Base-by-base conservation (phyloP, 345 rosid genomes). In the Nasturtium officinale region DNA sequence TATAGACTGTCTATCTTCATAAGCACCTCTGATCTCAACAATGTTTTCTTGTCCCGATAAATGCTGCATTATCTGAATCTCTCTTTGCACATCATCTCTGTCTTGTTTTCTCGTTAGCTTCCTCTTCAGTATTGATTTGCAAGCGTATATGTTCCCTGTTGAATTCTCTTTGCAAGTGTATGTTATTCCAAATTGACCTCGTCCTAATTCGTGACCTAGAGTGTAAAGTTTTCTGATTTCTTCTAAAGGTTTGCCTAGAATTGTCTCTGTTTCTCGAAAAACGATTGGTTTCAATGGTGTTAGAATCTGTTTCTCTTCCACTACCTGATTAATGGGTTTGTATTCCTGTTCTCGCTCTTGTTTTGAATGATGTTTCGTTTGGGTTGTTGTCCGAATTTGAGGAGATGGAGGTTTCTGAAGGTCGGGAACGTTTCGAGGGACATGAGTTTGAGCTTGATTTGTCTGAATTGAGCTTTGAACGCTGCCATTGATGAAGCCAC, bases 21-120 rank as follows among this genome's bases (percentile, higher is more conserved):
- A 87, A 67, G 90, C 87, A 47, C 90, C 97, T 72, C 59, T 84
- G 74, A 89, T 85, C 63, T 89, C 94, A 32, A 91, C 94, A 45
- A 88, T 87, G 47, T 87, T 91, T 7, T 85, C 81, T 69, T 91
- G 96, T 23, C 96, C 96, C 16, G 91, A 86, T 74, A 91, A 77
- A 65, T 91, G 88, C 78, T 91, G 96, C 96, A 91, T 83, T 47
- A 89, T 86, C 81, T 85, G 89, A 72, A 91, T 77, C 82, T 91
- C 96, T 58, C 78, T 85, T 73, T 84, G 88, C 26, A 85, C 79
- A 50, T 91, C 96, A 20, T 91, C 97, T 64, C 79, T 83, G 61
- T 89, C 89, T 61, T 77, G 75, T 64, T 82, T 85, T 6, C 70
- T 84, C 52, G 43, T 55, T 21, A 91, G 86, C 59, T 89, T 89